Percentiles rank a stretch among this genome's conserved stretches.
These are phyloP conservation scores for Paecilomyces formosus DNA, from an alignment of 2,329 filamentous ascomycete species.

Conservation along the genomic window DNA sequence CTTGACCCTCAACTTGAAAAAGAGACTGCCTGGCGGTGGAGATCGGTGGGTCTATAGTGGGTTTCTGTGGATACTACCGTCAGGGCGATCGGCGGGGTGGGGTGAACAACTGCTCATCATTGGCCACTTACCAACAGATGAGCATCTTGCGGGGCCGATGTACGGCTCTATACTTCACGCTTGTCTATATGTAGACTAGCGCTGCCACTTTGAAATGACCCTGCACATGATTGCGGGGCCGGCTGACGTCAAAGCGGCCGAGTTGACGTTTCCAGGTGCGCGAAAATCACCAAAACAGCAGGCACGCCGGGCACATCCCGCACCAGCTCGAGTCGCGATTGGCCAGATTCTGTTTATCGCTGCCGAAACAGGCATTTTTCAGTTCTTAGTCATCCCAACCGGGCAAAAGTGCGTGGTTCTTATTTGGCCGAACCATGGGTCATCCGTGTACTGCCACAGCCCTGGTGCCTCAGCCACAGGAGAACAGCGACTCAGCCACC, in stretches of 20 bases:
- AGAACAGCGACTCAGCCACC: background rate
- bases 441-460: background rate
- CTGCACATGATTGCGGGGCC: background rate
- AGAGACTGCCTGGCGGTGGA: background rate
- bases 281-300: background rate
- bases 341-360: background rate
- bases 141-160: background rate
- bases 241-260: background rate
- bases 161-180: background rate
- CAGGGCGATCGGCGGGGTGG: background rate
- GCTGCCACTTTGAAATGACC: background rate
- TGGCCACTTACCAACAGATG: too few species aligned
- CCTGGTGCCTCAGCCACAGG: background rate
- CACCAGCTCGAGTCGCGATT: background rate
- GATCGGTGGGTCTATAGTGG: background rate
- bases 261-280: background rate
- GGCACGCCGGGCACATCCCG: background rate
- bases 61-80: background rate
- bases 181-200: background rate
- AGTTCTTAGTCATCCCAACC: background rate
- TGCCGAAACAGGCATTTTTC: background rate
- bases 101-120: too few species aligned
- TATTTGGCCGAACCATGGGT: background rate
- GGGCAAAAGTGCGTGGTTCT: background rate
- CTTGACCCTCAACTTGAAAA: slow-evolving; percentile 9